Conservation (phyloP, 1,284 basidiomycete species). For the Apiotrichum gracile region DNA sequence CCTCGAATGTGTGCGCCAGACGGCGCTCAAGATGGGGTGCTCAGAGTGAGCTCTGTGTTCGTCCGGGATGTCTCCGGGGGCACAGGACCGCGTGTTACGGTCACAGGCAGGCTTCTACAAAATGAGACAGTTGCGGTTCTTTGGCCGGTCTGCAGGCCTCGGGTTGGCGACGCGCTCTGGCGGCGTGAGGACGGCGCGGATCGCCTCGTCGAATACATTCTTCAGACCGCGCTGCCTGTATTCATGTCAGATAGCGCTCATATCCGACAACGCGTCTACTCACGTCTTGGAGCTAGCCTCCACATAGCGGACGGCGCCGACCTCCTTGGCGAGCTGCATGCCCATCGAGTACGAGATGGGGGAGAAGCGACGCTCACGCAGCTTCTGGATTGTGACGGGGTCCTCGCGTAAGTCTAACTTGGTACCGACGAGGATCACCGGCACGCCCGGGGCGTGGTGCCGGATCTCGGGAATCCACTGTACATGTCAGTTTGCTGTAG, state of each 20-base stretch:
- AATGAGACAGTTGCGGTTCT: slow-evolving; percentile 44
- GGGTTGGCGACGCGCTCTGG: slow-evolving; percentile 25
- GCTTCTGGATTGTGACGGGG: slow-evolving; percentile 79
- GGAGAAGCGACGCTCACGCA: slow-evolving; percentile 89
- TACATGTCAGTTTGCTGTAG: neutral
- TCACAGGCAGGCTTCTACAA: slow-evolving; percentile 18
- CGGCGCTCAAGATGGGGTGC: too few relatives aligned
- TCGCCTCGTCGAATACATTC: slow-evolving; percentile 94
- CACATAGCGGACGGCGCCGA: slow-evolving; percentile 91
- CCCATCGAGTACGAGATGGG: slow-evolving; percentile 63
- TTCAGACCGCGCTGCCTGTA: slow-evolving; percentile 42
- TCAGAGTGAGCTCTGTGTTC: too few relatives aligned
- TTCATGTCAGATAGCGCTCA: neutral
- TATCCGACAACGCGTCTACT: neutral
- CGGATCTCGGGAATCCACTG: slow-evolving; percentile 96
- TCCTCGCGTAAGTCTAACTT: slow-evolving; percentile 97
- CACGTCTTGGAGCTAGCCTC: slow-evolving; percentile 90
- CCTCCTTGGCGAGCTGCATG: slow-evolving; percentile 63
- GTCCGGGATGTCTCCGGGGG: neutral
- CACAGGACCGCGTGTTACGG: neutral
- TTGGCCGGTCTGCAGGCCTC: neutral
- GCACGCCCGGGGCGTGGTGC: slow-evolving; percentile 59
- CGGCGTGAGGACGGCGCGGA: slow-evolving; percentile 56
- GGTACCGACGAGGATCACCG: slow-evolving; percentile 53
- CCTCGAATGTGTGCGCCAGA: neutral